Evolutionary conservation across 2,329 filamentous ascomycete genomes (phyloP).

Genomic region (Colletotrichum kahawae): DNA sequence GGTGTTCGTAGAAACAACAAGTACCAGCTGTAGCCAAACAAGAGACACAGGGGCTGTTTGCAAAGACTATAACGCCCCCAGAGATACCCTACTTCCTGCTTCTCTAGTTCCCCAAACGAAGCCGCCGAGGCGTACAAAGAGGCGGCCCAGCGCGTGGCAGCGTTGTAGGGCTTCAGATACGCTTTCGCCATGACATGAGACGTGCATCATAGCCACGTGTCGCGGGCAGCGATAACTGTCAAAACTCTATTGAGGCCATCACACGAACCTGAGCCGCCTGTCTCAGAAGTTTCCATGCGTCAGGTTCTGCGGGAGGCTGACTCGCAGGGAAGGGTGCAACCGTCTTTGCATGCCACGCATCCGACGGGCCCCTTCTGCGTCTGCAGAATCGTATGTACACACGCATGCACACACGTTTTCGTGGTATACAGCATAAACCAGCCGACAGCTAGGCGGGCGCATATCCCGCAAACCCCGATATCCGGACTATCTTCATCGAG

Average conservation of each 20-base stretch:
- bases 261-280: constrained; percentile 4
- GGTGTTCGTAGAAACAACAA: background rate
- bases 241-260: constrained; percentile 9
- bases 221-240: background rate
- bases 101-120: background rate
- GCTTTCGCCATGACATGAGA: constrained; percentile 13
- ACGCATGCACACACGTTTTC: background rate
- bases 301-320: constrained; percentile 13
- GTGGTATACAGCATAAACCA: background rate
- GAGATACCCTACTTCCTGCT: background rate
- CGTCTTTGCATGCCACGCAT: background rate
- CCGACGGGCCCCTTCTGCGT: background rate
- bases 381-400: background rate
- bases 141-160: background rate
- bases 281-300: constrained; percentile 14
- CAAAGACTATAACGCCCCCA: background rate
- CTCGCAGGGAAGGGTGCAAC: background rate
- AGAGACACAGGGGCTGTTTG: background rate
- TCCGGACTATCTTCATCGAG: background rate
- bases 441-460: background rate
- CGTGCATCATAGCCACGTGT: constrained; percentile 14
- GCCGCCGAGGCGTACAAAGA: background rate
- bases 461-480: background rate
- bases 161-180: constrained; percentile 5
- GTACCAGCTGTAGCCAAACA: background rate